These are phyloP conservation scores for Schizosaccharomyces japonicus DNA, from an alignment of 805 yeast genomes.

Conservation along the genomic window DNA sequence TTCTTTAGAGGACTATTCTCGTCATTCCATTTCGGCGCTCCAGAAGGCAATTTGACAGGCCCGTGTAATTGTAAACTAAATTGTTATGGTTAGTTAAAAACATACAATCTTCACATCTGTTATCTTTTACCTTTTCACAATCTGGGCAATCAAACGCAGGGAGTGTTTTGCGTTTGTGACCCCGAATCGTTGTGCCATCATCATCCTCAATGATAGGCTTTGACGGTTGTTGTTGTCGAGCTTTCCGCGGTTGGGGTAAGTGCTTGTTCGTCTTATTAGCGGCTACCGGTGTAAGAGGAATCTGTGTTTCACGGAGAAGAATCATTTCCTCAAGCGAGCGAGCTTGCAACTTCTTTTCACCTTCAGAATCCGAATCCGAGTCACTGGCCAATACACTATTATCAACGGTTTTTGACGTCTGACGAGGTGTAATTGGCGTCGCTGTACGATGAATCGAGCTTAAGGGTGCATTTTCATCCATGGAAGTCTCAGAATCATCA, in stretches of 20 bases:
- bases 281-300: neutral
- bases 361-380: neutral
- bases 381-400: neutral
- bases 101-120: no score
- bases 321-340: neutral
- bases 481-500: neutral
- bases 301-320: neutral
- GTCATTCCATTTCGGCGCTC: neutral
- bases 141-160: conserved; percentile 1
- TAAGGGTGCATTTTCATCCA: neutral
- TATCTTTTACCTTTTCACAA: neutral
- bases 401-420: neutral
- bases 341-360: neutral
- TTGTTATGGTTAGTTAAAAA: neutral
- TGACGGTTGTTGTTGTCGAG: neutral
- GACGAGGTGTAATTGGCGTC: neutral
- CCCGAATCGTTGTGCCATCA: neutral
- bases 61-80: neutral
- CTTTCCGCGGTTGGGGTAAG: neutral
- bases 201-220: neutral
- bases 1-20: neutral
- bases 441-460: neutral
- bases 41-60: neutral
- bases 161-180: neutral
- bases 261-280: neutral